These are phyloP conservation scores for Leptomonas seymouri DNA, from an alignment of 208 protist genomes.

Conservation along the genomic window DNA sequence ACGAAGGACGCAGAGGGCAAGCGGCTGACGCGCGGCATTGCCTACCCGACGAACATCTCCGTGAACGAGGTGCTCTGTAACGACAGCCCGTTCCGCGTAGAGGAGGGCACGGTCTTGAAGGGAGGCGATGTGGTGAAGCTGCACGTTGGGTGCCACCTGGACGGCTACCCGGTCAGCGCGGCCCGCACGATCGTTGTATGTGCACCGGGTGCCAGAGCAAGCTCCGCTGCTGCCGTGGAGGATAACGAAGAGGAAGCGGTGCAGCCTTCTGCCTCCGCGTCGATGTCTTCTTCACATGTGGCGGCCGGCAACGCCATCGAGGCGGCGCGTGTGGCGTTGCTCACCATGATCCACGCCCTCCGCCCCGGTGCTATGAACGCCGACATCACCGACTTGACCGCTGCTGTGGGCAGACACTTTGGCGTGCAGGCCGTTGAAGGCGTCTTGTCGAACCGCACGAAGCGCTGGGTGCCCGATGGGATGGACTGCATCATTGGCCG, in stretches of 20 bases:
- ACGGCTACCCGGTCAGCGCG: slow-evolving; percentile 96
- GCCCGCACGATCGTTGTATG: slow-evolving; percentile 94
- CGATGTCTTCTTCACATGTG: slow-evolving; percentile 15
- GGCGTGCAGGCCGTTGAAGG: slow-evolving; percentile 94
- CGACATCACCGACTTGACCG: slow-evolving; percentile 94
- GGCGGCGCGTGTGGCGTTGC: slow-evolving; percentile 94
- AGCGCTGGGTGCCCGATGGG: slow-evolving; percentile 97
- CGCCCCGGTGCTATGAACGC: slow-evolving; percentile 79
- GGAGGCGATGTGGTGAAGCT: slow-evolving; percentile 97
- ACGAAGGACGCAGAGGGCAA: slow-evolving; percentile 65
- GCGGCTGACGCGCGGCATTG: slow-evolving; percentile 88
- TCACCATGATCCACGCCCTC: slow-evolving; percentile 83
- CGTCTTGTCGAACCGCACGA: slow-evolving; percentile 97
- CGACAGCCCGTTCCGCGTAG: slow-evolving; percentile 91
- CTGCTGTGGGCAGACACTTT: slow-evolving; percentile 91
- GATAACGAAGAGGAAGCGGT: slow-evolving; percentile 4
- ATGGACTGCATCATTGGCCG: slow-evolving; percentile 96
- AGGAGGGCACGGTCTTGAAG: slow-evolving; percentile 71
- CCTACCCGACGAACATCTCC: slow-evolving; percentile 98
- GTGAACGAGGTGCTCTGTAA: slow-evolving; percentile 98
- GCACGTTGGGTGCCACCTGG: slow-evolving; percentile 97
- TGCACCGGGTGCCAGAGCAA: not conserved
- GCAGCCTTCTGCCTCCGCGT: not conserved
- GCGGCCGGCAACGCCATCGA: slow-evolving; percentile 91
- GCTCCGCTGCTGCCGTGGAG: slow-evolving; percentile 1